Conservation (phyloP, 441 rosid species). For the Bruguiera hainesii region DNA sequence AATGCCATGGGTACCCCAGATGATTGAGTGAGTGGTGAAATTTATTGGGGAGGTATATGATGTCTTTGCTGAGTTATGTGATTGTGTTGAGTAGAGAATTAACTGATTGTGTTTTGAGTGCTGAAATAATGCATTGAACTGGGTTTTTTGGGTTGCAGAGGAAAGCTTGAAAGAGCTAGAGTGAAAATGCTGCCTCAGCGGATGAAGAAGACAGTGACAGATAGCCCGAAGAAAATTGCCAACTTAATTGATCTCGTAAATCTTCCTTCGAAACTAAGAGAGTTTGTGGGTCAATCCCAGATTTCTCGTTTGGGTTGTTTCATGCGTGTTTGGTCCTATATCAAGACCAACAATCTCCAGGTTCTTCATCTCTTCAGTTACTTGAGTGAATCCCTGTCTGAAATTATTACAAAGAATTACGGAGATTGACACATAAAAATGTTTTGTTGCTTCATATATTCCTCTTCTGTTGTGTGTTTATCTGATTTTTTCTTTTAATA, state of each 20-base stretch:
- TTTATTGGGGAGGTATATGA: too few relatives aligned
- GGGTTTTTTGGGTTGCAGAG: neutral
- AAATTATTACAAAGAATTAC: neutral
- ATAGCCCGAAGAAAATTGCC: slow-evolving; percentile 76
- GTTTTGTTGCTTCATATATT: neutral
- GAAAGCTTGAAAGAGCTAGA: neutral
- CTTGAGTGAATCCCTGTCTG: neutral
- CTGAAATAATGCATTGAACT: too few relatives aligned
- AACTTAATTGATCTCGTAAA: slow-evolving; percentile 80
- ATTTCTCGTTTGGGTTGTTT: slow-evolving; percentile 85
- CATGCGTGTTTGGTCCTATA: slow-evolving; percentile 83
- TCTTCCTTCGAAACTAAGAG: slow-evolving; percentile 70
- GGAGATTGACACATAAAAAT: neutral
- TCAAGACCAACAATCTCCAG: slow-evolving; percentile 83
- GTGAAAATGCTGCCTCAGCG: slow-evolving; percentile 58
- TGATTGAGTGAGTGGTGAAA: too few relatives aligned
- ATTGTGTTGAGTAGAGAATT: too few relatives aligned
- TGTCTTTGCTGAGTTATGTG: too few relatives aligned
- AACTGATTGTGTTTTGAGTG: too few relatives aligned
- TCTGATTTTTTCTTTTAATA: neutral
- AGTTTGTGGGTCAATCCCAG: slow-evolving; percentile 82
- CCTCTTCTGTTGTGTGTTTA: neutral
- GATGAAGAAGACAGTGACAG: slow-evolving; percentile 57
- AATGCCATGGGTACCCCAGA: too few relatives aligned
- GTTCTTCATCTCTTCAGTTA: slow-evolving; percentile 23